Evolutionary conservation across 2,329 filamentous ascomycete genomes (phyloP).

Genomic region (Cercospora sp.): DNA sequence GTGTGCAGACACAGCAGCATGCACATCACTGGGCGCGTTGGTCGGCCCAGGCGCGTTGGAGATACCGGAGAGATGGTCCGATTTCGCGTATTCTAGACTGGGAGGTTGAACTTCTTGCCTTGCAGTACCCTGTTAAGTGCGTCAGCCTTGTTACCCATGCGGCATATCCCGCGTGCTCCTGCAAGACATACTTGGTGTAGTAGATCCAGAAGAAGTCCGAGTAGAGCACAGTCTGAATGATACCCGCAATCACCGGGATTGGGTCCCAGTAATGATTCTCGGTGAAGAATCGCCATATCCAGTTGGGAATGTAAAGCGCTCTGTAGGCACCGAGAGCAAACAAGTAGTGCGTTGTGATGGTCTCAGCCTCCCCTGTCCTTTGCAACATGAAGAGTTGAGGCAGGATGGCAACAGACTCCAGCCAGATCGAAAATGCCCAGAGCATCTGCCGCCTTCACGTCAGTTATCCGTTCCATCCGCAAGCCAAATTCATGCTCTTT

Average conservation of each 20-base stretch:
- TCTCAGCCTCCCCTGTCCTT: slow-evolving; percentile 94
- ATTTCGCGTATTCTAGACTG: slow-evolving; percentile 42
- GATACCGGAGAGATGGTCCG: background rate
- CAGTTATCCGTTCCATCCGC: background rate
- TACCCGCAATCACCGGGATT: slow-evolving; percentile 83
- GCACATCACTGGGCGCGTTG: background rate
- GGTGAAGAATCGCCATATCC: slow-evolving; percentile 85
- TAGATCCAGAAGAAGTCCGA: slow-evolving; percentile 99
- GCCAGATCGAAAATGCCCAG: slow-evolving; percentile 98
- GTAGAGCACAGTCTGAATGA: slow-evolving; percentile 92
- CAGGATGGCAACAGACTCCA: slow-evolving; percentile 93
- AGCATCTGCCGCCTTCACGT: slow-evolving; percentile 61
- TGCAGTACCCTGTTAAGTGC: slow-evolving; percentile 48
- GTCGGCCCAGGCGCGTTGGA: background rate
- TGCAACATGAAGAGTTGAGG: slow-evolving; percentile 98
- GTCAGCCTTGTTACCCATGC: slow-evolving; percentile 6
- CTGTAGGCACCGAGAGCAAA: slow-evolving; percentile 91
- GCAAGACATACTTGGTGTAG: slow-evolving; percentile 75
- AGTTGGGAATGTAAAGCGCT: slow-evolving; percentile 96
- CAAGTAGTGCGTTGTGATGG: slow-evolving; percentile 98
- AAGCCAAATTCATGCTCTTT: background rate
- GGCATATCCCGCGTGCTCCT: background rate
- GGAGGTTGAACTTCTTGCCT: slow-evolving; percentile 57
- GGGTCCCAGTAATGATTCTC: slow-evolving; percentile 70
- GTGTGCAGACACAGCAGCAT: background rate